Evolutionary conservation across 306 rosid species (phyloP).

Genomic region (Canavalia ensiformis): DNA sequence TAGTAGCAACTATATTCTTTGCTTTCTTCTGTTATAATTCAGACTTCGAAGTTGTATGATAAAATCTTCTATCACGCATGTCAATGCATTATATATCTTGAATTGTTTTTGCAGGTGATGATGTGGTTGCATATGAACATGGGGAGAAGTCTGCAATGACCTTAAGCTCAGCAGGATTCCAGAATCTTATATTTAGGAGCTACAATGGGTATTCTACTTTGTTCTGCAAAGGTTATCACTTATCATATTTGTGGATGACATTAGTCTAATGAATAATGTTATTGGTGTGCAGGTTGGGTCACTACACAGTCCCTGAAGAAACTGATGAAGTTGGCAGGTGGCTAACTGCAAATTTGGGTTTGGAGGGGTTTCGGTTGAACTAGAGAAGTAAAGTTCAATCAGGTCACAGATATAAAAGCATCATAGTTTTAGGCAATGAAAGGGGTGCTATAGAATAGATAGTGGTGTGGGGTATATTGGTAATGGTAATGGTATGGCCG

Average conservation of each 20-base stretch:
- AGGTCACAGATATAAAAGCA: constrained; percentile 46
- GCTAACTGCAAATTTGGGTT: constrained; percentile 79
- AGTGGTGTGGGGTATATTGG: constrained; percentile 58
- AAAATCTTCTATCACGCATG: constrained; percentile 30
- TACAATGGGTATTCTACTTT: constrained; percentile 70
- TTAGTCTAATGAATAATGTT: constrained; percentile 39
- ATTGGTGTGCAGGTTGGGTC: constrained; percentile 80
- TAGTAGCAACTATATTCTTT: background rate
- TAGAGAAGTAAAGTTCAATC: constrained; percentile 45
- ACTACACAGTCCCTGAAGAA: constrained; percentile 92
- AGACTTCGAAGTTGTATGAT: constrained; percentile 7
- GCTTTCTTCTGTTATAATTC: constrained; percentile 16
- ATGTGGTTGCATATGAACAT: constrained; percentile 75
- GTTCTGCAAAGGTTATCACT: constrained; percentile 23
- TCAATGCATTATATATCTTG: background rate
- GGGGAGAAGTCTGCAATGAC: constrained; percentile 88
- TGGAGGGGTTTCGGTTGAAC: constrained; percentile 71
- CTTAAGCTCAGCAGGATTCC: constrained; percentile 81
- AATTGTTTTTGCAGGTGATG: constrained; percentile 71
- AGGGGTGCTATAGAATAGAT: constrained; percentile 61
- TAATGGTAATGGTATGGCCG: constrained; percentile 49
- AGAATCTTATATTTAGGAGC: constrained; percentile 78
- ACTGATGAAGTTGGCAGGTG: constrained; percentile 86
- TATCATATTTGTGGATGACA: constrained; percentile 24
- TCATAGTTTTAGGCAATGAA: constrained; percentile 49